Evolutionary conservation across 345 rosid genomes (phyloP).

Genomic region (Arabidopsis arenosa): DNA sequence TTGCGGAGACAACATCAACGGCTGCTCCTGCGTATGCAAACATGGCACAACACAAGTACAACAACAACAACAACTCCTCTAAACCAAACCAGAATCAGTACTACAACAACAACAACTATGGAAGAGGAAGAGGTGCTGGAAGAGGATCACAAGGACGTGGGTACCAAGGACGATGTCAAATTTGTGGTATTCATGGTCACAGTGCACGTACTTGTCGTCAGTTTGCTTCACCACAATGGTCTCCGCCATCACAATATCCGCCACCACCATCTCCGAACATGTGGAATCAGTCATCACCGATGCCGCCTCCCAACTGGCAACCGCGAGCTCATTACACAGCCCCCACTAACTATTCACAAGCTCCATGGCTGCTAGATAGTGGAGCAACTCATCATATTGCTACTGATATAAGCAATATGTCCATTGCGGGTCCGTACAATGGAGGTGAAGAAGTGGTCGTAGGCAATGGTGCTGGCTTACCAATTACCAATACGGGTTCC

Average conservation of each 20-base stretch:
- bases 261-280: too few relatives aligned
- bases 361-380: not conserved
- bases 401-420: not conserved
- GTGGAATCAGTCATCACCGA: not conserved
- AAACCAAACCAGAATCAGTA: too few relatives aligned
- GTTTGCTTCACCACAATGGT: not conserved
- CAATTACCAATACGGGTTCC: slow-evolving; percentile 1
- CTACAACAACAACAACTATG: not conserved
- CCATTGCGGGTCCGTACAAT: not conserved
- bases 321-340: not conserved
- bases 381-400: not conserved
- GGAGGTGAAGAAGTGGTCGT: not conserved
- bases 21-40: too few relatives aligned
- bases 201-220: not conserved
- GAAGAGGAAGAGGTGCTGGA: not conserved
- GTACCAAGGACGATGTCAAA: not conserved
- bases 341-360: not conserved
- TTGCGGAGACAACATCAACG: too few relatives aligned
- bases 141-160: not conserved
- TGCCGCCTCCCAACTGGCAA: not conserved
- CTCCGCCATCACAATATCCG: not conserved
- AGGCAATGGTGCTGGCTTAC: not conserved
- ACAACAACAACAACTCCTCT: too few relatives aligned
- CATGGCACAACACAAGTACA: too few relatives aligned
- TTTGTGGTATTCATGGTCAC: not conserved